Evolutionary conservation across 2,329 filamentous ascomycete genomes (phyloP).

Genomic region (Beauveria bassiana): DNA sequence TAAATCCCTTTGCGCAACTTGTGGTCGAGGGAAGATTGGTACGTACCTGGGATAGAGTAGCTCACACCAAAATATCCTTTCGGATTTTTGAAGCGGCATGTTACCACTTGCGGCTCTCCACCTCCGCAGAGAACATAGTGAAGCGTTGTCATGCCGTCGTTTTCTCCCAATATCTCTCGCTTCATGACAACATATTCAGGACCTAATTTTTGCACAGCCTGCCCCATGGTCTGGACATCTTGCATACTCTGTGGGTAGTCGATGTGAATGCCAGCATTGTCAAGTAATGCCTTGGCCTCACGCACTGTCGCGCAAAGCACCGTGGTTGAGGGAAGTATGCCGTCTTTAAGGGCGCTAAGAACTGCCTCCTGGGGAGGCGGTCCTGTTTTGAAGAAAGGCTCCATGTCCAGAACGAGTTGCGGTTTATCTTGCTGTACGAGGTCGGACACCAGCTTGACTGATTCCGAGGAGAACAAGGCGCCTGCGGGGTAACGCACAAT

Average conservation of each 20-base stretch:
- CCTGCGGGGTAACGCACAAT: neutral
- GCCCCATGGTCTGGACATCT: constrained; percentile 3
- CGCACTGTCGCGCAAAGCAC: constrained; percentile 6
- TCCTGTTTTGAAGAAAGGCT: constrained; percentile 10
- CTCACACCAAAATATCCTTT: constrained; percentile 6
- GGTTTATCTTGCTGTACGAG: neutral
- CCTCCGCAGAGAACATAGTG: constrained; percentile 9
- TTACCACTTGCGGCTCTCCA: neutral
- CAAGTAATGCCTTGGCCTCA: constrained; percentile 6
- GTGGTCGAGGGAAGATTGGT: neutral
- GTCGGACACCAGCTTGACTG: neutral
- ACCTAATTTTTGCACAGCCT: neutral
- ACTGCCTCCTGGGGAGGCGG: neutral
- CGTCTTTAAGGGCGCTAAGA: constrained; percentile 3
- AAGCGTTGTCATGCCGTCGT: constrained; percentile 8
- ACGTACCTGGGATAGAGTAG: constrained; percentile 9
- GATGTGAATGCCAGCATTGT: neutral
- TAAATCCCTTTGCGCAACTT: neutral
- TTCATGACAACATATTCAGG: constrained; percentile 10
- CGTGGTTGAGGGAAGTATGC: constrained; percentile 5
- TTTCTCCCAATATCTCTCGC: constrained; percentile 1
- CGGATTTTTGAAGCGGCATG: constrained; percentile 3
- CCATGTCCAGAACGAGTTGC: constrained; percentile 4
- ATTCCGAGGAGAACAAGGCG: neutral
- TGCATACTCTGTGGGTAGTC: constrained; percentile 6